Evolutionary conservation across 345 rosid genomes (phyloP), one percentile per base, ranked within the genome.

Genomic region (Turritis glabra): DNA sequence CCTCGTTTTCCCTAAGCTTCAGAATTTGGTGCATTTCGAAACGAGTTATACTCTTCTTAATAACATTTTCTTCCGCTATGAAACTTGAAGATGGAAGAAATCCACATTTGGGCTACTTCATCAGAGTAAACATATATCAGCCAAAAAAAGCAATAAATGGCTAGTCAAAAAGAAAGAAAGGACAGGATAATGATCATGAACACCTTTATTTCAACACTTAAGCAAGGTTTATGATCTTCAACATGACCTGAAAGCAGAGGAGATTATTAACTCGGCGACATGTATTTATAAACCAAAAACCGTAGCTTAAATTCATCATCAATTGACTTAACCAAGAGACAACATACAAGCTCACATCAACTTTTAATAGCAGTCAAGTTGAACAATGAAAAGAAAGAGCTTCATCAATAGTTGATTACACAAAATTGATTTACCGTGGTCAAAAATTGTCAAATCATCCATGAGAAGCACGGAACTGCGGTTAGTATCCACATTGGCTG

Each of bases 101-200:
- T 80, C 99, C 99, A 82, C 97, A 92, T 85, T 94, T 94, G 62
- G 99, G 97, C 97, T 94, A 81, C 74, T 80, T 82, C 80, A 81
- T 67, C 63, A 53, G 68, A 83, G 79, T 48, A 77, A 81, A 80
- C n/a, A 67, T 52, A 69, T 70, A 70, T 71, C 23, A 79, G 53
- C 59, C 1, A 33, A 11, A 13, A 37, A 22, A 56, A 37, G 19
- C 43, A 57, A 21, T 32, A 30, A 54, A 13, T 53, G 29, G 2
- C 29, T 47, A 68, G 62, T 40, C 22, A 32, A 12, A 30, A 59
- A 27, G 3, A 38, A 32, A 19, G 21, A 70, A 30, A 23, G 11
- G n/a, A 40, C 7, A 35, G 1, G 50, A 30, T 38, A 44, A 35
- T 47, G 55, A 59, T 19, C 6, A 50, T 26, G 56, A 26, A 69